Evolutionary conservation across 129 eudicot genomes (phyloP), one percentile per base, ranked within the genome.

Genomic region (Kitagawia praeruptora): DNA sequence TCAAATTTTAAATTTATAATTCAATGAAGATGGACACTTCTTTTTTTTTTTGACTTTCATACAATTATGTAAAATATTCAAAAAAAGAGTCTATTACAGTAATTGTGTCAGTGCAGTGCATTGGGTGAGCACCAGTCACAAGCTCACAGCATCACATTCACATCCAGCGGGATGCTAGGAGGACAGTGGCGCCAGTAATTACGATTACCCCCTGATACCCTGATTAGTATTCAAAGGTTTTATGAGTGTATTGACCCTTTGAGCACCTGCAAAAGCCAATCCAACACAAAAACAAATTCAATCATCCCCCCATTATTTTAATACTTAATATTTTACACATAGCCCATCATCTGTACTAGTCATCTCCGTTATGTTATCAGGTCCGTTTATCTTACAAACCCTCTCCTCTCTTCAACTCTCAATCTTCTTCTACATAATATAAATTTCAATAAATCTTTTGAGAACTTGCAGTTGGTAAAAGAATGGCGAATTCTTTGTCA

Each of bases 401-500:
- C 2, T 37, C 3, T 69, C 0, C 37, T 14, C 2, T 19, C 15
- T 69, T 70, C 1, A 1, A 37, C n/a, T 34, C 27, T 46, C 28
- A 82, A 70, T 41, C 85, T 73, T 78, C 75, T 44, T 31, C 45
- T 0, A 0, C 1, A 34, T 34, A 31, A 31, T 31, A 31, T 31
- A 34, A 34, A 69, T 38, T 18, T 12, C 12, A 10, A 4, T 67
- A n/a, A 64, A 38, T 70, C 40, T 16, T 2, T 46, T 3, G 21
- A 53, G 15, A 31, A 70, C 76, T 72, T 82, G 77, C 88, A 66
- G 87, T 80, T 88, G 82, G 90, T 71, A 83, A 91, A 87, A 80
- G 86, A 80, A 90, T 83, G 86, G 88, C 96, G 83, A 80, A 82
- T 61, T 84, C 90, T 38, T 39, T 89, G 56, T 82, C 92, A 70